Evolutionary conservation across 2,329 filamentous ascomycete genomes (phyloP), one percentile per base, ranked within the genome.

Genomic region (Penicillium polonicum): DNA sequence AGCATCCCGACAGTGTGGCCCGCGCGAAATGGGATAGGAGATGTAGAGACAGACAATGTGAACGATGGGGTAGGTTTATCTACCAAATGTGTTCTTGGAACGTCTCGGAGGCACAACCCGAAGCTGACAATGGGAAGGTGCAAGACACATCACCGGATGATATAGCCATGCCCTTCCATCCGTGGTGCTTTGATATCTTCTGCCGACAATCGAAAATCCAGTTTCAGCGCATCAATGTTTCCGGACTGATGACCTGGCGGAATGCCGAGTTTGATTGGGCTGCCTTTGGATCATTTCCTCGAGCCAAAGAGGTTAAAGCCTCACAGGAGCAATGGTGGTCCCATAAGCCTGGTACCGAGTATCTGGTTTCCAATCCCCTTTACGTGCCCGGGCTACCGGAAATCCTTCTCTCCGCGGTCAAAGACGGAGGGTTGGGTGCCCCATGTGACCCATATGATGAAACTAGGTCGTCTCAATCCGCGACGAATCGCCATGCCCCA

Each of bases 121-220:
- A 33, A 17, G 27, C 27, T 46, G 19, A 46, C 44, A 46, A 13
- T 38, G 27, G 2, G 5, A 31, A 54, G 36, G 7, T 2, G 48
- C 39, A 19, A 39, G 3, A 33, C 2, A 21, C 2, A n/a, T 15
- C 9, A 4, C 19, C 49, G 25, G 21, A 53, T 21, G 39, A 46
- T 4, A 42, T 54, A 25, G 52, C 48, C 5, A 61, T 66, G 58
- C 64, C 61, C 3, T 65, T 66, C 31, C 63, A 65, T 35, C 61
- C 64, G 2, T 64, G 61, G 63, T 64, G 63, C 39, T 65, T 66
- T 27, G 61, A 64, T 52, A 64, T 64, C 19, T 63, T 64, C 41
- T 59, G 46, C 19, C 59, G 60, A 5, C 61, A 59, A 41, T 61
- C 63, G 2, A 59, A 61, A 44, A 17, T n/a, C 19, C 57, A 44